A percentile compares a stretch with the other conserved stretches of the same genome.
Evolutionary conservation across 2,329 filamentous ascomycete genomes (phyloP).

Genomic region (Amauroascus verrucosus): DNA sequence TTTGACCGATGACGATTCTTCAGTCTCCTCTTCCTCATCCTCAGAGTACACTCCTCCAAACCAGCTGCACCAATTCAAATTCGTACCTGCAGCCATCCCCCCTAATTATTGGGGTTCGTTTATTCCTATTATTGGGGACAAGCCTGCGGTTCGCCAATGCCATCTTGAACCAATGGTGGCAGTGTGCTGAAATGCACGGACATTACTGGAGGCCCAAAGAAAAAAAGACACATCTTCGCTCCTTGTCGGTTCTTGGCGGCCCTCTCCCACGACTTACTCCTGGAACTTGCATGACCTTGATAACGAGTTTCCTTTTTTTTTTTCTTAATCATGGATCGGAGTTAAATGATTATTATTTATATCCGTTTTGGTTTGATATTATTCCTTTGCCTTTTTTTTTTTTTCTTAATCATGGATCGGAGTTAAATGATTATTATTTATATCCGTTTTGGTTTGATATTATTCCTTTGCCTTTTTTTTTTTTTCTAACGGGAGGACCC

Average conservation of each 20-base stretch:
- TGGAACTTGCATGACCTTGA: constrained; percentile 3
- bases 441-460: neutral
- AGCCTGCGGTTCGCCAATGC: constrained; percentile 21
- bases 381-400: too few species aligned
- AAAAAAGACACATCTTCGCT: neutral
- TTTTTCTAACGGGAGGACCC: neutral
- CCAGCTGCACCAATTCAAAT: constrained; percentile 22
- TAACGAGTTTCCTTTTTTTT: constrained; percentile 10
- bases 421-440: constrained; percentile 3
- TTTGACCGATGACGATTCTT: constrained; percentile 31
- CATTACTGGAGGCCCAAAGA: neutral
- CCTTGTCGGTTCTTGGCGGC: neutral
- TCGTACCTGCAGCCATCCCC: constrained; percentile 23
- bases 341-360: constrained; percentile 1
- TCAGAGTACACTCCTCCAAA: constrained; percentile 25
- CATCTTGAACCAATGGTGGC: constrained; percentile 20
- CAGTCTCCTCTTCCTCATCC: constrained; percentile 23
- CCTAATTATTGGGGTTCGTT: constrained; percentile 21
- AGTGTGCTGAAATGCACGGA: constrained; percentile 17
- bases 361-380: too few species aligned
- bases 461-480: neutral
- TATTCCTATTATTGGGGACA: constrained; percentile 24
- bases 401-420: constrained; percentile 6
- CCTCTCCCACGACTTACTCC: constrained; percentile 3
- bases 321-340: constrained; percentile 8